Percentiles rank a stretch among this genome's conserved stretches.
phyloP scores from a whole-genome alignment of 1,139 yeast species.

The Lodderomyces metapsilosis region DNA sequence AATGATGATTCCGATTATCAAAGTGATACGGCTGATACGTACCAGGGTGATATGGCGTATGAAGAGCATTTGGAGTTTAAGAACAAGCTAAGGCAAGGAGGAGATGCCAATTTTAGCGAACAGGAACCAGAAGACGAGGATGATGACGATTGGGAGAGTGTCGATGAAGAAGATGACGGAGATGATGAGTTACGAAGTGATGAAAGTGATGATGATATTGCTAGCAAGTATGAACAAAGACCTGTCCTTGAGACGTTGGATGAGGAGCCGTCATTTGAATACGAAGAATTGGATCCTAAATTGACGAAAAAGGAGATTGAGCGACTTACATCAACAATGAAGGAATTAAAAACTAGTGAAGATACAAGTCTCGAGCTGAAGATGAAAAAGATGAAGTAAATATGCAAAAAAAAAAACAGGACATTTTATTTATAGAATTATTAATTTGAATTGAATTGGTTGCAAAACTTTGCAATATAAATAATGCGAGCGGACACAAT shows the following conservation, averaged over 20 bases:
- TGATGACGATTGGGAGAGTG: slow-evolving; percentile 12
- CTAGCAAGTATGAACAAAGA: slow-evolving; percentile 5
- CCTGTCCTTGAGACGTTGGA: slow-evolving; percentile 9
- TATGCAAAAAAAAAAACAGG: not conserved
- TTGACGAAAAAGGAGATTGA: slow-evolving; percentile 10
- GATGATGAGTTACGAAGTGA: slow-evolving; percentile 9
- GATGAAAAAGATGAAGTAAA: slow-evolving; percentile 4
- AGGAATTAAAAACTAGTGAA: slow-evolving; percentile 9
- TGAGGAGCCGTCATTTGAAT: slow-evolving; percentile 5
- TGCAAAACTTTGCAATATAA: slow-evolving; percentile 2
- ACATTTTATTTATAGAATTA: not conserved
- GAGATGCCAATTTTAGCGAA: slow-evolving; percentile 5
- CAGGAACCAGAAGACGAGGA: slow-evolving; percentile 7
- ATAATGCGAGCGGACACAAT: not conserved
- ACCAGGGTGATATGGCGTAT: slow-evolving; percentile 20
- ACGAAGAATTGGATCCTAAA: slow-evolving; percentile 3
- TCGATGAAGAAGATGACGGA: slow-evolving; percentile 6
- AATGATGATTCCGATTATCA: slow-evolving; percentile 22
- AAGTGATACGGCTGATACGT: slow-evolving; percentile 15
- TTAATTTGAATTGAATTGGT: not conserved
- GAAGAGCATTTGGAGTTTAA: slow-evolving; percentile 14
- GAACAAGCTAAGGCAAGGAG: slow-evolving; percentile 10
- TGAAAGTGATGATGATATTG: slow-evolving; percentile 6
- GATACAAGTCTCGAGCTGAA: slow-evolving; percentile 9
- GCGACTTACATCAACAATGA: slow-evolving; percentile 9